Evolutionary conservation across 257 asterid species (phyloP), one percentile per base, ranked within the genome.

Genomic region (Anisodus tanguticus): DNA sequence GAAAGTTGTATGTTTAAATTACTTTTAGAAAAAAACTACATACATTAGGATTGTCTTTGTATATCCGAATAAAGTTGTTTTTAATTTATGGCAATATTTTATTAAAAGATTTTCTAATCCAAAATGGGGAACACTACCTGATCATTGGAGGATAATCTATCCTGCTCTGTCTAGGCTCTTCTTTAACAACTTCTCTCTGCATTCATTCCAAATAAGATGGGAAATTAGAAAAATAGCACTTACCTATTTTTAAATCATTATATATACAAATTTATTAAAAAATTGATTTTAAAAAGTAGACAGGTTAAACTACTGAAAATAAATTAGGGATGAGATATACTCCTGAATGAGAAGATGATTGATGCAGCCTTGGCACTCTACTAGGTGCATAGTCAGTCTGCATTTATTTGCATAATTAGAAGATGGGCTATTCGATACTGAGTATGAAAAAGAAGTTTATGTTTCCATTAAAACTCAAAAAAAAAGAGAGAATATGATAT

Each of bases 131-230:
- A 43, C 8, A 55, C 3, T 45, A 70, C 79, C 79, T 70, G 55
- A 41, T 43, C 31, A 10, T 35, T 31, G 3, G 8, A 17, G 79
- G 57, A 41, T 70, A 17, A 17, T 41, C 79, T 17, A 12, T 4
- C 79, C 31, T 70, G 55, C 79, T 17, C 54, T 15, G 54, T 69
- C 13, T 37, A 39, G 16, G 13, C 3, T 69, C 54, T 41, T 45
- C 31, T 54, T 69, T 54, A 69, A 41, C 35, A 70, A 70, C 79
- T 69, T 69, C 31, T 70, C 54, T 69, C 78, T 69, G 54, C 78
- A 41, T 16, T 69, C 31, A 41, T 69, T 69, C 10, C 78, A 70
- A 41, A 70, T 41, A 69, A 69, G 45, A 69, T 3, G 78, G 7
- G 16, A 39, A 69, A 70, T 70, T 41, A 70, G 35, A 9, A 41